Evolutionary conservation across 1,284 basidiomycete genomes (phyloP).

Genomic region (Cryptococcus hybrid): DNA sequence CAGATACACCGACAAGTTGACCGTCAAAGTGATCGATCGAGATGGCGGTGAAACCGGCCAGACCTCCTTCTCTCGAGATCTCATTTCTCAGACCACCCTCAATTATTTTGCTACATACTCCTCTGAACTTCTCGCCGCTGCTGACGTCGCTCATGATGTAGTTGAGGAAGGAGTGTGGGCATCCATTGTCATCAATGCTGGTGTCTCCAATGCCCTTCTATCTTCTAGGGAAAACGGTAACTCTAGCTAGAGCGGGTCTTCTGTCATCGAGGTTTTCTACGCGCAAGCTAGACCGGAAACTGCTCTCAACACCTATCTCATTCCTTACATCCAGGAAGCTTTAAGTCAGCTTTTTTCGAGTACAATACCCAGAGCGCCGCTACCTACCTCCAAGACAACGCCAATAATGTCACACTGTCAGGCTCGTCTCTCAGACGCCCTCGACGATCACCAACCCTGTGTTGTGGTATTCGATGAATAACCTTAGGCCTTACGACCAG

Average conservation of each 20-base stretch:
- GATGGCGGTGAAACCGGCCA: slow-evolving; percentile 52
- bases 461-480: slow-evolving; percentile 55
- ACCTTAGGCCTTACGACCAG: slow-evolving; percentile 61
- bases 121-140: slow-evolving; percentile 28
- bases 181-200: slow-evolving; percentile 38
- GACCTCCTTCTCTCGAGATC: slow-evolving; percentile 25
- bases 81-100: slow-evolving; percentile 26
- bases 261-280: slow-evolving; percentile 41
- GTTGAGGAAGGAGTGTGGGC: slow-evolving; percentile 47
- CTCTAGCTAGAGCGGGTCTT: slow-evolving; percentile 29
- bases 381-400: slow-evolving; percentile 3
- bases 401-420: background rate
- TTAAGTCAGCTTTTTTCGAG: slow-evolving; percentile 27
- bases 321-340: slow-evolving; percentile 35
- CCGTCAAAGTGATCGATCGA: slow-evolving; percentile 53
- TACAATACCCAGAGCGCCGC: slow-evolving; percentile 25
- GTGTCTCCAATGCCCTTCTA: slow-evolving; percentile 26
- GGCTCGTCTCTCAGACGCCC: slow-evolving; percentile 59
- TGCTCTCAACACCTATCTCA: slow-evolving; percentile 46
- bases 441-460: slow-evolving; percentile 59
- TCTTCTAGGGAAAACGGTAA: slow-evolving; percentile 34
- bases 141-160: slow-evolving; percentile 28
- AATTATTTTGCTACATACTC: slow-evolving; percentile 34
- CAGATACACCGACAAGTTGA: slow-evolving; percentile 49
- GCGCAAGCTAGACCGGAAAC: slow-evolving; percentile 49